Evolutionary conservation across 345 rosid species (phyloP), one percentile per base, ranked within the genome.

Genomic region (Hibiscus trionum): DNA sequence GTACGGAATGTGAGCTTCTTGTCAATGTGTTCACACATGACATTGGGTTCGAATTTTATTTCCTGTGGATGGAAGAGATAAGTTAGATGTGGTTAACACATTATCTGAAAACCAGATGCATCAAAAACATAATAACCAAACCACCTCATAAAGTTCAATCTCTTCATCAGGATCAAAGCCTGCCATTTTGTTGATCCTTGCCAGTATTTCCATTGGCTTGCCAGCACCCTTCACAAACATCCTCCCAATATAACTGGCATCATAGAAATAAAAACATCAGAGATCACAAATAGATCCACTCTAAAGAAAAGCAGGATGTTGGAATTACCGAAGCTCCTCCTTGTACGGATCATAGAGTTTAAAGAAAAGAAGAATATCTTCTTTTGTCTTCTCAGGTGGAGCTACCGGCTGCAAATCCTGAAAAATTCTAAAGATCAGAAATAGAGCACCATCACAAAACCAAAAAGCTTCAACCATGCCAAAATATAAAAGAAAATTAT

Each of bases 351-450:
- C 96, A 82, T 91, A 94, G 60, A 83, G 87, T 86, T 94, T 94
- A 77, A 88, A 91, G 86, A 94, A 94, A 24, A 93, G 91, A 68
- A 93, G 89, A 80, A 94, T 88, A 77, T 94, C 96, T 12, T 91
- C 97, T 79, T 88, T 90, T 46, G 88, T 76, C 80, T 86, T 94
- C 44, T 85, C 91, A 72, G 90, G 87, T 37, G 88, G 87, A 71
- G 88, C 84, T 62, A 87, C 21, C 67, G 89, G 93, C 70, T 69
- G 86, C 75, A 84, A 81, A 82, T 87, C 95, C 98, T 94, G 87
- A 61, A 82, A 29, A 47, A 72, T 78, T 12, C 31, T 65, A 58
- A 19, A 66, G 27, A 31, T 24, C 50, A 77, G 56, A 6, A 44
- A 44, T 19, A 69, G 27, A 63, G 11, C 49, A 21, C 66, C 49